These are phyloP conservation scores for Hyphodiscus sp. DNA, from an alignment of 2,329 filamentous ascomycete genomes.

Conservation along the genomic window DNA sequence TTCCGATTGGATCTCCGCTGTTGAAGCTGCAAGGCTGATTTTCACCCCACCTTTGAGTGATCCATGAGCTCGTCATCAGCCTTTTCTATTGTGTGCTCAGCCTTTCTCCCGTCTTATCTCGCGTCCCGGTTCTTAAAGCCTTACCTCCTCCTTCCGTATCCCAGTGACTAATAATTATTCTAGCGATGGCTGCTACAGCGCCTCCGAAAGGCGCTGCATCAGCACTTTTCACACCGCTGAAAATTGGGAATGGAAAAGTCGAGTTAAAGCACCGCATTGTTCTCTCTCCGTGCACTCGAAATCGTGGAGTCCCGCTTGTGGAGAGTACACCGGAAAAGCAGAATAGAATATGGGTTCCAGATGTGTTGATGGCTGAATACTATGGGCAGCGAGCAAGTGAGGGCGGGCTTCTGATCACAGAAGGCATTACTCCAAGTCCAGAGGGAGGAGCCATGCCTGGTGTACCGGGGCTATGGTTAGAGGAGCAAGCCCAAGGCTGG, in stretches of 20 bases:
- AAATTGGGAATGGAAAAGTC: constrained; percentile 34
- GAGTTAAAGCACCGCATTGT: constrained; percentile 43
- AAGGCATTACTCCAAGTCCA: constrained; percentile 42
- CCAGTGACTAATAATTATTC: too few species aligned
- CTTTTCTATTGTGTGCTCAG: too few species aligned
- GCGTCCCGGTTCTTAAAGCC: too few species aligned
- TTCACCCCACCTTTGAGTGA: too few species aligned
- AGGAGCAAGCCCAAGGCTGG: constrained; percentile 48
- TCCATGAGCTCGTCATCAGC: too few species aligned
- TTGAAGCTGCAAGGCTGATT: too few species aligned
- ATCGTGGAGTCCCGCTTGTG: constrained; percentile 39
- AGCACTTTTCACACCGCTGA: constrained; percentile 36
- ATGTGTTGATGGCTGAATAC: constrained; percentile 37
- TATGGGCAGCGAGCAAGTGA: constrained; percentile 45
- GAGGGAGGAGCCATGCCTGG: constrained; percentile 42
- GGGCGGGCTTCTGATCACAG: constrained; percentile 48
- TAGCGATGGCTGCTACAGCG: too few species aligned
- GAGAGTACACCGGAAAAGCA: constrained; percentile 37
- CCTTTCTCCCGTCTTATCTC: too few species aligned
- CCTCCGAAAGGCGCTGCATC: constrained; percentile 13
- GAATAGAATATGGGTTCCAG: constrained; percentile 41
- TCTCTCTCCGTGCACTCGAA: constrained; percentile 50
- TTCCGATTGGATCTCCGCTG: too few species aligned
- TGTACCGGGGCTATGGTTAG: constrained; percentile 48
- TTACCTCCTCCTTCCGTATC: too few species aligned